Base-by-base conservation (phyloP, 1,284 basidiomycete species). In the Trametes polyzona region DNA sequence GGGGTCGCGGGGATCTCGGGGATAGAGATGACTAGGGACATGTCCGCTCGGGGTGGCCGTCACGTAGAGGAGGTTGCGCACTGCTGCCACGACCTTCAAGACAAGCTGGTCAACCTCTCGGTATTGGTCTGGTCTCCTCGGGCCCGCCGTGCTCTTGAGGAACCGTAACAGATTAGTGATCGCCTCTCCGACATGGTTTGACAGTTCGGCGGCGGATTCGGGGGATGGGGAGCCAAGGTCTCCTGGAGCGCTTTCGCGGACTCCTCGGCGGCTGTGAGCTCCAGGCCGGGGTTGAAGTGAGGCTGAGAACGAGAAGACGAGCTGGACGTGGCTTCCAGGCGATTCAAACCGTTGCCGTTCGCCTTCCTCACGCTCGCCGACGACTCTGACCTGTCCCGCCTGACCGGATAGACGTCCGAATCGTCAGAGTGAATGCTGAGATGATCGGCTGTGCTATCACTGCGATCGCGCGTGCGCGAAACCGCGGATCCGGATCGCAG, bases 371-470 rank as follows among this genome's bases (percentile, higher is more conserved):
- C 32, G 52, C 55, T 65, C 10, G 62, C 60, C 12, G 66, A 65
- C 1, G 70, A 65, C 37, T 63, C 63, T 6, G 65, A 58, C 19
- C 66, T 67, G 40, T 73, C 75, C 10, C 71, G 70, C 57, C 82
- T 80, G 26, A 76, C 69, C n/a, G 87, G 88, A 44, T 87, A 83
- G 42, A 89, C 75, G 42, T 87, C 88, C 12, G 89, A 92, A 66
- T 87, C 87, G 61, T 93, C 90, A 16, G 90, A 92, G 67, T 87
- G 85, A 30, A 86, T 81, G 67, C 90, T 90, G 41, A 81, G 73
- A 49, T 81, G 80, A 36, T 79, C 78, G 17, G 71, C 73, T 39
- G 71, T 73, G 46, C 71, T 73, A 29, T 74, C 66, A 39, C 65
- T 67, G 36, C 67, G 66, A 21, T 66, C 67, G 62, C 67, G 74